Base-by-base conservation (phyloP, 2,329 filamentous ascomycete species). In the Fusarium torulosum region DNA sequence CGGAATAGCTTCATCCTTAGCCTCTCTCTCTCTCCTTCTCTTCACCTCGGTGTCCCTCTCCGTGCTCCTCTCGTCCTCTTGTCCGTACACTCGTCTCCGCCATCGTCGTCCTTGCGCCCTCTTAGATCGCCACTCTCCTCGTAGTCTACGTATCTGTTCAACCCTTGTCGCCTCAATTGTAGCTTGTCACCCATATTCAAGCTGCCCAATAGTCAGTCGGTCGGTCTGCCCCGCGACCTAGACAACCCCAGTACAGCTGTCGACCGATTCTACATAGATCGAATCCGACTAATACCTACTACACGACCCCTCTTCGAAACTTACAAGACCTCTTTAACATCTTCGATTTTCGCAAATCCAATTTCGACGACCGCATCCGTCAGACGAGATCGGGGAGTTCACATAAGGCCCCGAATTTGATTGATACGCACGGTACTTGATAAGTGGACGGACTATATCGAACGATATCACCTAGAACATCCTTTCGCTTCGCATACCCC, bases 1-100 rank as follows among this genome's bases (percentile, higher is more conserved):
- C 67, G 69, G 72, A 74, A 74, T 74, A 74, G 72, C 72, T 72
- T 74, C 72, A 72, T 53, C 53, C 63, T 59, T 59, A 52, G 57
- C 66, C 56, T 47, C 58, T 64, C 59, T 40, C 59, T 40, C 51
- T 55, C 58, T 53, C 53, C n/a, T 21, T 31, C 51, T 27, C 51
- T 46, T 61, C 46, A 56, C 60, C 54, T 59, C 49, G 54, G 53
- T 51, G 63, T 62, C 42, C 45, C 46, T 64, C 51, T 63, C 40
- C 52, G 55, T 59, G 45, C 52, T 60, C 52, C 60, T 55, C 37
- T 66, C 49, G 50, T 53, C 45, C 43, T 6, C 6, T 63, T 52
- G n/a, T 64, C 59, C 31, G 47, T 42, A 53, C 38, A 19, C 47
- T 53, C 29, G 37, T 53, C 43, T 45, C 37, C 43, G 40, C 35